These are phyloP conservation scores for Amaranthus palmeri DNA, from an alignment of 148 eudicot genomes.

Conservation along the genomic window DNA sequence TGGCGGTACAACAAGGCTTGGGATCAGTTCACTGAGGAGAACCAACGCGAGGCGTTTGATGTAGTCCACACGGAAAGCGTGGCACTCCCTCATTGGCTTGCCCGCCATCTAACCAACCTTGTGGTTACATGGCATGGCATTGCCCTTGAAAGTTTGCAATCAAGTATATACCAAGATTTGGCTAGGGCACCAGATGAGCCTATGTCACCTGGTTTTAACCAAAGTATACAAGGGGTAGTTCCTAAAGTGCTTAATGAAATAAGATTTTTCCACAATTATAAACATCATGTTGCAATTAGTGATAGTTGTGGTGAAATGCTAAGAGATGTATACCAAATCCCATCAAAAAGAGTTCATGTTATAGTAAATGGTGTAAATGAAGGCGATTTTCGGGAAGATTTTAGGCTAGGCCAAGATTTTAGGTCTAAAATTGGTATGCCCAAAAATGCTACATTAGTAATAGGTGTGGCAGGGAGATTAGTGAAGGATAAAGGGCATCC, in stretches of 20 bases:
- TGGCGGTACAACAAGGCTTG: constrained; percentile 85
- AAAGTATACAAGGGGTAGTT: constrained; percentile 45
- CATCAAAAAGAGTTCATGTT: constrained; percentile 59
- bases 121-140: constrained; percentile 91
- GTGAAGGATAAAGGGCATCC: constrained; percentile 87
- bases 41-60: constrained; percentile 45
- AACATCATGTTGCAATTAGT: constrained; percentile 78
- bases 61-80: constrained; percentile 85
- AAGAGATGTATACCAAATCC: constrained; percentile 61
- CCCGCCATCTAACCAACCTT: constrained; percentile 47
- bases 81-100: constrained; percentile 64
- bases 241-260: constrained; percentile 74
- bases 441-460: constrained; percentile 50
- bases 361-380: constrained; percentile 72
- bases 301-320: constrained; percentile 74
- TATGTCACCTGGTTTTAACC: constrained; percentile 51
- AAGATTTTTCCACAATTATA: constrained; percentile 61
- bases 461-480: constrained; percentile 71
- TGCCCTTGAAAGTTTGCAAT: constrained; percentile 65
- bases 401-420: constrained; percentile 39
- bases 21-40: constrained; percentile 68
- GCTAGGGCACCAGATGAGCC: constrained; percentile 49
- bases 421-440: constrained; percentile 55
- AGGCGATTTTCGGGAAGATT: constrained; percentile 44
- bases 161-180: constrained; percentile 70